phyloP scores from a whole-genome alignment of 179 eudicot species.

The Spergularia azorica region DNA sequence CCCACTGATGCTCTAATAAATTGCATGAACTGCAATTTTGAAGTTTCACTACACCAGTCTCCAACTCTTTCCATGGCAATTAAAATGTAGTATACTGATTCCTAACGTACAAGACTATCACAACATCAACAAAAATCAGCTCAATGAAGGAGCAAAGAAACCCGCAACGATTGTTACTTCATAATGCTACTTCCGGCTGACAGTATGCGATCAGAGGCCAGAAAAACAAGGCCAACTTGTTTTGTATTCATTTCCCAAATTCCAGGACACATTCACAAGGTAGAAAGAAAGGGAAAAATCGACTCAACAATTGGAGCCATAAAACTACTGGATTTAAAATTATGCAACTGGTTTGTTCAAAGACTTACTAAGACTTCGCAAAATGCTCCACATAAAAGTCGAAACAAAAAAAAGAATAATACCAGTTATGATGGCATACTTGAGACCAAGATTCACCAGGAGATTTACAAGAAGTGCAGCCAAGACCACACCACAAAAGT shows the following conservation, averaged over 20 bases:
- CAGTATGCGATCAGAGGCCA: neutral
- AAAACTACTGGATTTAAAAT: neutral
- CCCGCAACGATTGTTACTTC: too few species aligned
- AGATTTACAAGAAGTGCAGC: conserved; percentile 87
- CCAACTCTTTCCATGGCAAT: too few species aligned
- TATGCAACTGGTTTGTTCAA: conserved; percentile 2
- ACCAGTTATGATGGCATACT: conserved; percentile 71
- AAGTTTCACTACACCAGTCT: too few species aligned
- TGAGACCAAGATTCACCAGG: conserved; percentile 90
- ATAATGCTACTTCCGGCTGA: neutral
- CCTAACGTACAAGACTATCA: too few species aligned
- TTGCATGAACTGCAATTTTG: too few species aligned
- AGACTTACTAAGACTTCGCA: conserved; percentile 55
- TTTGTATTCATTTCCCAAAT: neutral
- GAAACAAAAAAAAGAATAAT: conserved; percentile 62
- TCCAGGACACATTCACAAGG: neutral
- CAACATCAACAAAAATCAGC: too few species aligned
- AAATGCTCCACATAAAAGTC: conserved; percentile 85
- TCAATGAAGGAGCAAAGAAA: too few species aligned
- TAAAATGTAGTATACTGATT: too few species aligned
- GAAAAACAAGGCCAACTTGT: conserved; percentile 2
- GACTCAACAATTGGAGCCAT: neutral
- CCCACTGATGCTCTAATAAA: too few species aligned
- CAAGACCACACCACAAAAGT: conserved; percentile 82
- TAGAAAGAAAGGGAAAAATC: neutral